phyloP scores from a whole-genome alignment of 768 basidiomycete genomes.

The Russula sp. region DNA sequence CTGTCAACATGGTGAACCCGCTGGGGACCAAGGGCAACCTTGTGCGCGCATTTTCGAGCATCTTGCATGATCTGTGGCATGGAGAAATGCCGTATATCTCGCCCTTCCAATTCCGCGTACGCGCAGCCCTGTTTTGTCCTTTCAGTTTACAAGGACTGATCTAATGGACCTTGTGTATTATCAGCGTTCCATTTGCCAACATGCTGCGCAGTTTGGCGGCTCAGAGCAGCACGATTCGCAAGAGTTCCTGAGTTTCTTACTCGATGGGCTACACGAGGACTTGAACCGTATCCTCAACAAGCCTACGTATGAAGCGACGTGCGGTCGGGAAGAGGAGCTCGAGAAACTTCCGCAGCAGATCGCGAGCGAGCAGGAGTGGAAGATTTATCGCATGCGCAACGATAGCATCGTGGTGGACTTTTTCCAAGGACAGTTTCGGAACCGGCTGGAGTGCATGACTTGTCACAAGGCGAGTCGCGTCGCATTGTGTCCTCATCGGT shows the following conservation, averaged over 20 bases:
- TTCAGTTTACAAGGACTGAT: background rate
- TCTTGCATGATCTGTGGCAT: conserved; percentile 84
- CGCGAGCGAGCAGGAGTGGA: conserved; percentile 91
- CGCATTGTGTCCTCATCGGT: conserved; percentile 6
- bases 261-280: conserved; percentile 96
- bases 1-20: conserved; percentile 79
- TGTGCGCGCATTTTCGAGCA: conserved; percentile 71
- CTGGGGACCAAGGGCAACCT: conserved; percentile 83
- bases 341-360: conserved; percentile 82
- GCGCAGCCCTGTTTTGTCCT: background rate
- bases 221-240: conserved; percentile 96
- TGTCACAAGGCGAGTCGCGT: conserved; percentile 66
- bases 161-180: conserved; percentile 23
- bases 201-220: conserved; percentile 69
- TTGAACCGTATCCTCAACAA: conserved; percentile 82
- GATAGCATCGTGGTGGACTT: conserved; percentile 94
- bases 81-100: conserved; percentile 77
- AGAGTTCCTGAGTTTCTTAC: conserved; percentile 89
- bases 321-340: conserved; percentile 80
- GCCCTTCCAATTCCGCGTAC: conserved; percentile 78
- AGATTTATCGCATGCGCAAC: conserved; percentile 79
- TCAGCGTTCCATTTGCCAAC: conserved; percentile 52
- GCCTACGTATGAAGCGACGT: conserved; percentile 53
- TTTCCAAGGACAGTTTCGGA: conserved; percentile 97
- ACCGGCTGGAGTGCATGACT: conserved; percentile 79